phyloP scores from a whole-genome alignment of 2,329 filamentous ascomycete genomes.

The Colletotrichum eremochloae region DNA sequence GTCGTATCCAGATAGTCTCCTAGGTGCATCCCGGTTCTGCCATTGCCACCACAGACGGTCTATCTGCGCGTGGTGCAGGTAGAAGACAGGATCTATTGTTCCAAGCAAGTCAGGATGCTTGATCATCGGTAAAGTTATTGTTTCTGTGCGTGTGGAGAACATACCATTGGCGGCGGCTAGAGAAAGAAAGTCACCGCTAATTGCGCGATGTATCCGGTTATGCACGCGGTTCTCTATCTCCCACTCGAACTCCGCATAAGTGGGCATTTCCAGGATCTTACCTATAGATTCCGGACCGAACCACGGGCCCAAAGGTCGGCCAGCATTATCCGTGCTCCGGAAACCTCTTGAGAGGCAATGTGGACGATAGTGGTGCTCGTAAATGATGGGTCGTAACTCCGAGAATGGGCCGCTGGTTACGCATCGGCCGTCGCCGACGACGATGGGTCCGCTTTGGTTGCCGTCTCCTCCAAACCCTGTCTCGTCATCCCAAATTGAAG shows the following conservation, averaged over 20 bases:
- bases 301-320: not conserved
- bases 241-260: constrained; percentile 13
- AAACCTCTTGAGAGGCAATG: constrained; percentile 33
- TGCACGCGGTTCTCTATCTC: constrained; percentile 36
- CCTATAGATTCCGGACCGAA: not conserved
- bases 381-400: constrained; percentile 39
- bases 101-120: not conserved
- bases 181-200: constrained; percentile 39
- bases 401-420: constrained; percentile 40
- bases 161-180: constrained; percentile 40
- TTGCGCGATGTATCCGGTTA: constrained; percentile 26
- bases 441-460: constrained; percentile 18
- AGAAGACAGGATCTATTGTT: constrained; percentile 35
- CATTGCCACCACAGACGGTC: constrained; percentile 40
- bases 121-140: not conserved
- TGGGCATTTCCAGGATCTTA: not conserved
- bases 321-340: not conserved
- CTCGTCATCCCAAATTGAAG: not conserved
- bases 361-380: constrained; percentile 29
- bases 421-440: constrained; percentile 38
- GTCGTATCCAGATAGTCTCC: not conserved
- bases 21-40: constrained; percentile 15
- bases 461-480: constrained; percentile 4
- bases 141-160: not conserved
- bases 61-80: constrained; percentile 33